Base-by-base conservation (phyloP, 2,329 filamentous ascomycete genomes). In the Microcyclospora pomicola region DNA sequence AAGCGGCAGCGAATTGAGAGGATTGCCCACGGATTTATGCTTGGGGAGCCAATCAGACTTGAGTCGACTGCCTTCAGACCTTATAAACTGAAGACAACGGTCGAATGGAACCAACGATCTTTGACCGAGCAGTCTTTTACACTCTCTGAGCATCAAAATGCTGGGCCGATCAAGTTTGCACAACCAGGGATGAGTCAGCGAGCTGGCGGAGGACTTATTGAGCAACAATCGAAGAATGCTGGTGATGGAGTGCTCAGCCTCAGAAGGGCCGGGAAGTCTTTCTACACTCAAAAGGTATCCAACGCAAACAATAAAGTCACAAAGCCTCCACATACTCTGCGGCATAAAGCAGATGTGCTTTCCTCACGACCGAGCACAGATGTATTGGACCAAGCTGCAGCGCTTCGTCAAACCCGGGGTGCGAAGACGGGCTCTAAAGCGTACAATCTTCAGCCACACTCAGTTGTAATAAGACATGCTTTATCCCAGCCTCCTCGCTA, bases 31-130 rank as follows among this genome's bases (percentile, higher is more conserved):
- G 65, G 67, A 27, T 82, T 71, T 47, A 59, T 82, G 29, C 58
- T 64, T 6, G 80, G 79, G 0, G 59, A 66, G 24, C 52, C 65
- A 2, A 68, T 78, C 0, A 50, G 70, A 15, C 63, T 86, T 2
- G 54, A 77, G 2, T 79, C 80, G 10, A 71, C 79, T 6, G 58
- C 46, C 31, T 42, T 45, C 6, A 35, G 36, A 61, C 5, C 61
- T 6, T 30, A 41, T 6, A 33, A 40, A 5, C 31, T 51, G 11
- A 39, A 35, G 14, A 14, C 15, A 32, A 31, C 43, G 15, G 33
- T 49, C 83, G 2, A 67, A 61, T 42, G 80, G 79, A 0, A 80
- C 79, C 0, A 80, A 82, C 45, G 64, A 34, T 29, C 38, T 39
- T 39, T 39, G 6, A 38, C 24, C 12, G 28, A 36, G 33, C 33